Conservation (phyloP, 352 stramenopile genomes). For the Globisporangium heterothallicum region DNA sequence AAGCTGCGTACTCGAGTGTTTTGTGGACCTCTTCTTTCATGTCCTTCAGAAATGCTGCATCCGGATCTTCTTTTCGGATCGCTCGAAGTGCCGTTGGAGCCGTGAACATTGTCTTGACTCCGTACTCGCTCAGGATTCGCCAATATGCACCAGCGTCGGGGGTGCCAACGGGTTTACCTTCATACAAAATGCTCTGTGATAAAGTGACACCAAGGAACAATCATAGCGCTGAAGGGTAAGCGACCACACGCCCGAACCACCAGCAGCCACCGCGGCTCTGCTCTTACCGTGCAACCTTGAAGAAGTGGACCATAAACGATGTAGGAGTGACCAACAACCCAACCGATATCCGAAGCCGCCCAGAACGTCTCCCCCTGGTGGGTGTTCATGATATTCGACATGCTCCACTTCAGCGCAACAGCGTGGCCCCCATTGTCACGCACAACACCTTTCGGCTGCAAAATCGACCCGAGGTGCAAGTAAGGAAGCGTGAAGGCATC, state of each 20-base stretch:
- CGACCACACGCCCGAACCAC: too few relatives aligned
- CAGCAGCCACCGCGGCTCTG: too few relatives aligned
- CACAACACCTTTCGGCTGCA: constrained; percentile 68
- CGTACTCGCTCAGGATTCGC: constrained; percentile 79
- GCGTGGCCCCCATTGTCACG: constrained; percentile 73
- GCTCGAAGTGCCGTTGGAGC: constrained; percentile 87
- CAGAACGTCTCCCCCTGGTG: constrained; percentile 75
- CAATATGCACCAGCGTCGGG: constrained; percentile 85
- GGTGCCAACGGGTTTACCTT: constrained; percentile 86
- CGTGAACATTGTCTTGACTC: constrained; percentile 87
- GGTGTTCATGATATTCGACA: constrained; percentile 77
- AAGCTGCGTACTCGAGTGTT: constrained; percentile 51
- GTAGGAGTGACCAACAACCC: constrained; percentile 87
- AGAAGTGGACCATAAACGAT: constrained; percentile 88
- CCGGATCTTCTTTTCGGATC: constrained; percentile 83
- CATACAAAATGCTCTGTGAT: constrained; percentile 78
- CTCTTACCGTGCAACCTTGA: constrained; percentile 64
- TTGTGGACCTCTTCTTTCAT: constrained; percentile 40
- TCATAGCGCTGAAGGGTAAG: too few relatives aligned
- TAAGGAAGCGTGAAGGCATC: not conserved
- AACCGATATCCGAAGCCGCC: constrained; percentile 85
- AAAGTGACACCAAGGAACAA: not conserved
- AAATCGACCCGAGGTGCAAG: not conserved
- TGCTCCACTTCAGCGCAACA: constrained; percentile 85
- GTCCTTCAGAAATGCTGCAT: constrained; percentile 43